Evolutionary conservation across 179 eudicot species (phyloP).

Genomic region (Spinacia oleracea): DNA sequence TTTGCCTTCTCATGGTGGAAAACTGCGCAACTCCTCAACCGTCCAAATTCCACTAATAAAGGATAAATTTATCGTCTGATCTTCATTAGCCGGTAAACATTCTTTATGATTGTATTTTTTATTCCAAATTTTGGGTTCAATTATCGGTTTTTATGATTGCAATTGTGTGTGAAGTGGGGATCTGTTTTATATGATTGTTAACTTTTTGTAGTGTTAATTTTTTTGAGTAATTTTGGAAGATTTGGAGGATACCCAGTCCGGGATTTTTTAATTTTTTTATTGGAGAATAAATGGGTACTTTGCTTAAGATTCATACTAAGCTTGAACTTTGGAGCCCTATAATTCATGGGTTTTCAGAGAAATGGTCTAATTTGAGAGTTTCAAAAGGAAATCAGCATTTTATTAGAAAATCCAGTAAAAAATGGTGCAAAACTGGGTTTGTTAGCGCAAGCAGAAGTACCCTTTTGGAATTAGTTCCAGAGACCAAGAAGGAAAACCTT

Average conservation of each 20-base stretch:
- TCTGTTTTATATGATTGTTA: constrained; percentile 17
- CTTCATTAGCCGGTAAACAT: background rate
- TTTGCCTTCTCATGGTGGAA: background rate
- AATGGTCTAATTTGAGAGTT: constrained; percentile 37
- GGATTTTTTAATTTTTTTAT: background rate
- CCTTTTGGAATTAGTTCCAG: constrained; percentile 88
- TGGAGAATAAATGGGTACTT: constrained; percentile 58
- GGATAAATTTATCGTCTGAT: background rate
- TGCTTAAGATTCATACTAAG: constrained; percentile 71
- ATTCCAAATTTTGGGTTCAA: background rate
- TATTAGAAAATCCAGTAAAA: constrained; percentile 35
- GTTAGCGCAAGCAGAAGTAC: constrained; percentile 59
- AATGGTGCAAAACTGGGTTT: constrained; percentile 36
- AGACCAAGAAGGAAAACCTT: constrained; percentile 80
- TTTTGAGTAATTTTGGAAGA: constrained; percentile 20
- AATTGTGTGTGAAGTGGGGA: constrained; percentile 14
- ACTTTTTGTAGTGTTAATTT: constrained; percentile 16
- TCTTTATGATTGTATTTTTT: background rate
- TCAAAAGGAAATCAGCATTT: constrained; percentile 39
- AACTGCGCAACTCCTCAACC: background rate
- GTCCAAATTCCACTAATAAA: background rate
- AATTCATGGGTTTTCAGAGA: constrained; percentile 55
- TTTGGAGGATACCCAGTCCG: constrained; percentile 36
- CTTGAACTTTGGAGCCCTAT: constrained; percentile 69
- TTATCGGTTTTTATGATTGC: background rate